Evolutionary conservation across 2,329 filamentous ascomycete genomes (phyloP), one percentile per base, ranked within the genome.

Genomic region (Celoporthe dispersa): DNA sequence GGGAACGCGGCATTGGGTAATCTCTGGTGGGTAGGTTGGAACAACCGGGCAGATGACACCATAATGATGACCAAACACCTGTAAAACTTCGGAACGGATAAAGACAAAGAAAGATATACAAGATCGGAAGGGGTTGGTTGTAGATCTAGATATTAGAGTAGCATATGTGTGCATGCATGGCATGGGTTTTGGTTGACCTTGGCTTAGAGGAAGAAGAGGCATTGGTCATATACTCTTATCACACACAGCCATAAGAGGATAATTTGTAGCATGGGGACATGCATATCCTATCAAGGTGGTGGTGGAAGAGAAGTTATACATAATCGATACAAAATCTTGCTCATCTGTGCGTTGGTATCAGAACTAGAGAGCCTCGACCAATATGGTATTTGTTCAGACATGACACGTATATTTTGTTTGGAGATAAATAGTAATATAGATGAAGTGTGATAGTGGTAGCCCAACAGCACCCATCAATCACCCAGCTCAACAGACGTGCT

Each of bases 401-500:
- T n/a, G n/a, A n/a, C n/a, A n/a, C n/a, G n/a, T n/a, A n/a, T n/a
- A n/a, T n/a, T n/a, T n/a, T n/a, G n/a, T 22, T 48, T 48, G 19
- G 19, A 48, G 41, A 19, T 48, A 22, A 16, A 16, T 22, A 22
- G 19, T 7, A 12, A 3, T 41, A 41, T 41, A 4, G 16, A 41
- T 16, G 4, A 9, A 9, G 4, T 9, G 39, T 41, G 39, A 16
- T 41, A 16, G 2, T 41, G 16, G 39, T 19, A 59, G 28, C 3
- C 55, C n/a, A 28, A 3, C 5, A 11, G 5, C 33, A 37, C 5
- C 5, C 14, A 22, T 7, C 2, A 44, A 37, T n/a, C 60, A 16
- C 37, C n/a, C 11, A 14, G 2, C 39, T 75, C 81, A 94, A 78
- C 92, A 95, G 33, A 94, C 84, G 80, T 94, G 90, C 81, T 94